A percentile compares a stretch with the other conserved stretches of the same genome.
Conservation (phyloP, 2,329 filamentous ascomycete species). For the Fusarium redolens region DNA sequence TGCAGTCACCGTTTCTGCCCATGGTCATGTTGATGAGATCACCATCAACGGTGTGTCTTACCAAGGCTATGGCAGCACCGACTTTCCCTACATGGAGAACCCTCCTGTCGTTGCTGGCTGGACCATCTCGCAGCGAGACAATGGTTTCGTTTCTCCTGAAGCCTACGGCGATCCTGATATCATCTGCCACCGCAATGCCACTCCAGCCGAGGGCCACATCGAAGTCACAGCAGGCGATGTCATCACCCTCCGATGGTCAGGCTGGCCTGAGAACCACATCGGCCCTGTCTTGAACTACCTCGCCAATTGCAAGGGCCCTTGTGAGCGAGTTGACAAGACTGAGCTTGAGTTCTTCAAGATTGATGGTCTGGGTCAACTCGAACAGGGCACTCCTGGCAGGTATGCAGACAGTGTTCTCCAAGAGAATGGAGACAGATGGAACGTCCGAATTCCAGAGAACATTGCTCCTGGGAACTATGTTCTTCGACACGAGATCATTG, state of each 20-base stretch:
- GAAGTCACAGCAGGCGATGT: constrained; percentile 58
- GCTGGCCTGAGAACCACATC: constrained; percentile 62
- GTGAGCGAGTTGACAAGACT: constrained; percentile 55
- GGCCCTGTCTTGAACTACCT: constrained; percentile 61
- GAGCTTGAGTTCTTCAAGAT: constrained; percentile 61
- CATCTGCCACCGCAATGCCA: constrained; percentile 59
- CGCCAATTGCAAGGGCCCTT: constrained; percentile 56
- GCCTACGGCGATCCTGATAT: constrained; percentile 57
- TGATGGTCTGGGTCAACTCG: constrained; percentile 53
- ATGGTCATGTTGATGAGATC: constrained; percentile 57
- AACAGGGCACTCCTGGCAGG: constrained; percentile 50
- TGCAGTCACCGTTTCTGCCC: constrained; percentile 44
- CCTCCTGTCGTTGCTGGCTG: constrained; percentile 55
- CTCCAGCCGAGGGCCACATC: constrained; percentile 54
- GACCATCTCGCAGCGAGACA: constrained; percentile 56
- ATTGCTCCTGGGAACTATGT: constrained; percentile 65
- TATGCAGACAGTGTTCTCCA: constrained; percentile 60
- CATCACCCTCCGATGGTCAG: constrained; percentile 61
- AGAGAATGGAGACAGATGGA: constrained; percentile 63
- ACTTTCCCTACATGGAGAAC: constrained; percentile 50
- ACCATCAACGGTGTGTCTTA: constrained; percentile 58
- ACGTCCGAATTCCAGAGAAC: constrained; percentile 59
- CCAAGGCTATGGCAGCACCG: constrained; percentile 54
- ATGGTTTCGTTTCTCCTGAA: constrained; percentile 61
- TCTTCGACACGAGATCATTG: constrained; percentile 66